Base-by-base conservation (phyloP, 768 basidiomycete species). In the Amanita pseudoporphyria region DNA sequence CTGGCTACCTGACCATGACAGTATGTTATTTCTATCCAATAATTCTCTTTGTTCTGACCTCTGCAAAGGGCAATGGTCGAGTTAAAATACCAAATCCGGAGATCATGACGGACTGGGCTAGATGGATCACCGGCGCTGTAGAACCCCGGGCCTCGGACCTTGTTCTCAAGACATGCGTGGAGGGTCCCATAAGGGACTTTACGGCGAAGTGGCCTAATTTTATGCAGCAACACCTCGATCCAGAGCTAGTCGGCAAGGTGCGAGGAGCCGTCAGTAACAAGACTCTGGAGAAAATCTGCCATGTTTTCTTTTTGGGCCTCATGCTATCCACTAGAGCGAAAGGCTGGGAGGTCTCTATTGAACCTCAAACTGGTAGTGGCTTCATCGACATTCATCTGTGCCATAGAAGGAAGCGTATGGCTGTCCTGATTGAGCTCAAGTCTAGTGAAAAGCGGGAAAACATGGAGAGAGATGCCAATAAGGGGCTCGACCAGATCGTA, bases 1-100 rank as follows among this genome's bases (percentile, higher is more conserved):
- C 49, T 19, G 52, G 52, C 41, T 53, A 53, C 42, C 39, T 53
- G 49, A 51, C 52, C 40, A 53, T 53, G 52, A 53, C 49, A 53
- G 52, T 51, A 51, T 45, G 52, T 37, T 38, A 41, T 53, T 32
- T 47, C 49, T 51, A 50, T n/a, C n/a, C n/a, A n/a, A n/a, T 38
- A n/a, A 16, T 53, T 51, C 31, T 53, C 28, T 47, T 37, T 39
- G 42, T 51, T 43, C 45, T 53, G 43, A 53, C 51, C 38, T 44
- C 33, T 45, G 31, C 26, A 39, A 53, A 53, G 52, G 52, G 40
- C 49, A 38, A 45, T 39, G 35, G 28, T 26, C 40, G 16, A 50
- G 31, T 53, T 43, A 53, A 51, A 47, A 51, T 53, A 45, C 52
- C 41, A 28, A 53, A 53, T 39, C n/a, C 32, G 37, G 52, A 53